phyloP scores from a whole-genome alignment of 495 filamentous ascomycete genomes.

The Chaetomium cochliodes region DNA sequence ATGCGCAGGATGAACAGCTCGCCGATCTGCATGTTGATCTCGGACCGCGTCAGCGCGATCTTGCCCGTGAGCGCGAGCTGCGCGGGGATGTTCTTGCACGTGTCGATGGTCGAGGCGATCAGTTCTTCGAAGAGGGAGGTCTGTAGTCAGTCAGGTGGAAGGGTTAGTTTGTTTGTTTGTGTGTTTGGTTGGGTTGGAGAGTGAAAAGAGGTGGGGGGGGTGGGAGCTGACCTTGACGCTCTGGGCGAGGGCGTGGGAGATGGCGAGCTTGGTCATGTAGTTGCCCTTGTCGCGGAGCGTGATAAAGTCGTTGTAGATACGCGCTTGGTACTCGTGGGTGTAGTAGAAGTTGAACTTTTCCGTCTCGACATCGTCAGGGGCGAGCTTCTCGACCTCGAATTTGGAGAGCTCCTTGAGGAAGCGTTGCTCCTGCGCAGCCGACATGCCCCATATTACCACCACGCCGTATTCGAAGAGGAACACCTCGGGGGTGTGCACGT shows the following conservation, averaged over 20 bases:
- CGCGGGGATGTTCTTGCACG: conserved; percentile 83
- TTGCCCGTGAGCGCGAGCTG: conserved; percentile 90
- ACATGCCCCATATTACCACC: conserved; percentile 99
- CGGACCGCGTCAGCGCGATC: conserved; percentile 72
- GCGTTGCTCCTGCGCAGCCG: conserved; percentile 72
- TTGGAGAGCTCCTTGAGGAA: conserved; percentile 95
- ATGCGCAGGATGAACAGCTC: conserved; percentile 96
- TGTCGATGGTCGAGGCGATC: conserved; percentile 86
- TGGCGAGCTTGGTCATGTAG: conserved; percentile 97
- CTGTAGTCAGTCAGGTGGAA: no score
- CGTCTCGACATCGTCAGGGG: conserved; percentile 82
- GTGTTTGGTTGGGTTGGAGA: not conserved
- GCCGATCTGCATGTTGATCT: conserved; percentile 99
- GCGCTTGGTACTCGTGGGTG: conserved; percentile 90
- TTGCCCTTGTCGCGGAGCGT: conserved; percentile 86
- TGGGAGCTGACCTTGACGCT: conserved; percentile 70
- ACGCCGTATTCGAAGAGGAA: conserved; percentile 98
- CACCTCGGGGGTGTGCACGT: conserved; percentile 84
- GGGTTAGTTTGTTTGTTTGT: conserved; percentile 6
- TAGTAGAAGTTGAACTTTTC: conserved; percentile 99
- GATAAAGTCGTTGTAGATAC: conserved; percentile 99
- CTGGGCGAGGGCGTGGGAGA: conserved; percentile 91
- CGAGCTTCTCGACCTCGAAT: conserved; percentile 88
- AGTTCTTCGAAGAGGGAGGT: conserved; percentile 98
- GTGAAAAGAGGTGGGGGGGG: not conserved